These are phyloP conservation scores for Venturia asperata DNA, from an alignment of 2,329 filamentous ascomycete genomes.

Conservation along the genomic window DNA sequence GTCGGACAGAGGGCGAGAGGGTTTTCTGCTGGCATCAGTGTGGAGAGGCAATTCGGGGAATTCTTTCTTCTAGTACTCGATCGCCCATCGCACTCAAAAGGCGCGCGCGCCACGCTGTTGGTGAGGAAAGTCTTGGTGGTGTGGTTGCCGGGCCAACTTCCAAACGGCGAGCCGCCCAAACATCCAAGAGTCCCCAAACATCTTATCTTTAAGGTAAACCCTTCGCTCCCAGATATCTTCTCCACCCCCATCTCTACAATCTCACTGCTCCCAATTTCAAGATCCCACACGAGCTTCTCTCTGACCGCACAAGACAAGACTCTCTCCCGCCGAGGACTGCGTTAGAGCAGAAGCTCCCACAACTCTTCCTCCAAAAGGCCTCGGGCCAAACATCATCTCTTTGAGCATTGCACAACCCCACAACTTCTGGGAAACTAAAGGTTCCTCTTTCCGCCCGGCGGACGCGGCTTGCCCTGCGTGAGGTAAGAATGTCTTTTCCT, in stretches of 20 bases:
- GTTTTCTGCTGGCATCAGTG: background rate
- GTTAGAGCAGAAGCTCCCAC: slow-evolving; percentile 12
- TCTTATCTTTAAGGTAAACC: no score
- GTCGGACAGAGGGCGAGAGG: background rate
- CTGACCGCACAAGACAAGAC: slow-evolving; percentile 9
- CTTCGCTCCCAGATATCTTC: background rate
- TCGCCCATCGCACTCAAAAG: background rate
- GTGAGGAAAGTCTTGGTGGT: background rate
- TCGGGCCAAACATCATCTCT: background rate
- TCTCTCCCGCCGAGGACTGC: background rate
- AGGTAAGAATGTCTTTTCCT: slow-evolving; percentile 47
- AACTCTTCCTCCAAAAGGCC: background rate
- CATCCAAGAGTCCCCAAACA: no score
- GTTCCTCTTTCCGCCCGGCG: slow-evolving; percentile 57
- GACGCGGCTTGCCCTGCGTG: slow-evolving; percentile 76
- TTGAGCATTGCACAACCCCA: slow-evolving; percentile 3
- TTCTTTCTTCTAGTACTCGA: background rate
- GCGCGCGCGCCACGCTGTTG: no score
- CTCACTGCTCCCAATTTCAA: background rate
- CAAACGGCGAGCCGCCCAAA: no score
- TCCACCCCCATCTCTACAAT: background rate
- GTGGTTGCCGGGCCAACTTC: background rate
- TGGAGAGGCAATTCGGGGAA: background rate
- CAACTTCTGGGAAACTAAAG: slow-evolving; percentile 7
- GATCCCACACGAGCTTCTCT: slow-evolving; percentile 1